Base-by-base conservation (phyloP, 2,329 filamentous ascomycete species). In the Didymella lethalis region DNA sequence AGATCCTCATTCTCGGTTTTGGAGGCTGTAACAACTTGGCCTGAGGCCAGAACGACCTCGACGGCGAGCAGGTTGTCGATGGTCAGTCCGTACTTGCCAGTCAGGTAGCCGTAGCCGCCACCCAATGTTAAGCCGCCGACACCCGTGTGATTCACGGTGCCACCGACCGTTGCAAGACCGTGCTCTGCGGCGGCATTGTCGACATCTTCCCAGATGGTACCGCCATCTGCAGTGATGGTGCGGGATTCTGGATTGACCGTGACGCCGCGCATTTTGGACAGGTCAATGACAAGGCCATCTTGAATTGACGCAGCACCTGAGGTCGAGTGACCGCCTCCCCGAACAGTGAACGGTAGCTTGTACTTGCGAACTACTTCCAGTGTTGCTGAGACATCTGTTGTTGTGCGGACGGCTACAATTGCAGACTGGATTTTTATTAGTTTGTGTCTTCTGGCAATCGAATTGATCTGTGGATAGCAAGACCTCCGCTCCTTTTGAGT, bases 71-170 rank as follows among this genome's bases (percentile, higher is more conserved):
- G 74, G 59, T 78, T 78, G 2, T 80, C 73, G 48, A 85, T 82
- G 0, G 79, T 79, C 7, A 88, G 77, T 0, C 88, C 88, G 51
- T 85, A 77, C 31, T 77, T 75, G 0, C 84, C 83, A 26, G 79
- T 82, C 16, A 89, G 74, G 72, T 83, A 82, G 1, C 87, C 85
- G 65, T 85, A 86, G 1, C 86, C 86, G 25, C 86, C 86, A 0
- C 85, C 85, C 70, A 76, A 57, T 1, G 72, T 76, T 14, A 88
- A 75, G 0, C 85, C 87, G 2, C 85, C 86, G 6, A 89, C 83
- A 6, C 87, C 86, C 1, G 86, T 88, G 62, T 88, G 84, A 41
- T 84, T 84, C 10, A 88, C 85, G 0, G 86, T 87, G 2, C 87
- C 87, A 8, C 86, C 86, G 0, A 88, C 84, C 1, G 85, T 85